These are phyloP conservation scores for Leccinum broughii DNA, from an alignment of 768 basidiomycete species.

Conservation along the genomic window DNA sequence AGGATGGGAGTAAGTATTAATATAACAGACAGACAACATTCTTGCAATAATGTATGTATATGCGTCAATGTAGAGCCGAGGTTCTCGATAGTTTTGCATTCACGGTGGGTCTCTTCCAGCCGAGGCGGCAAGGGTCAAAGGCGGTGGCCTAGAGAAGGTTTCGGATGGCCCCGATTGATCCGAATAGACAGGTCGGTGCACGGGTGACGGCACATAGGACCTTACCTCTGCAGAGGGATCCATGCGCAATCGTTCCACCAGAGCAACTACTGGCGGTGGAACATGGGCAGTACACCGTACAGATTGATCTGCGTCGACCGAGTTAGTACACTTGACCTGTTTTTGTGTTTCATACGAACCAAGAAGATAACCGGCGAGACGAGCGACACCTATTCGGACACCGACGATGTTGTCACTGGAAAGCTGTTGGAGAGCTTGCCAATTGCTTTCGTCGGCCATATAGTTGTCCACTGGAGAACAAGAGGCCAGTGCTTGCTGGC, in stretches of 20 bases:
- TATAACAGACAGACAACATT: constrained; percentile 17
- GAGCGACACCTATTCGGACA: constrained; percentile 84
- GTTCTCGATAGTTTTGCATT: constrained; percentile 6
- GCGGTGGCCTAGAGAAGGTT: constrained; percentile 42
- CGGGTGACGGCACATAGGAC: constrained; percentile 51
- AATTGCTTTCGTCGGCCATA: constrained; percentile 42
- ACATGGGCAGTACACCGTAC: constrained; percentile 19
- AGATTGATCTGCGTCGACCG: constrained; percentile 15
- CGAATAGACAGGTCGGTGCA: constrained; percentile 15
- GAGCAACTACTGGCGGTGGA: constrained; percentile 37
- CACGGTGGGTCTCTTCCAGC: constrained; percentile 14
- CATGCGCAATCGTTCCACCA: constrained; percentile 48
- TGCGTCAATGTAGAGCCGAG: background rate
- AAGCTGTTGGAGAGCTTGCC: constrained; percentile 56
- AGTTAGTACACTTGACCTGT: constrained; percentile 9
- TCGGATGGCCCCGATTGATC: constrained; percentile 27
- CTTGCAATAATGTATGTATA: constrained; percentile 29
- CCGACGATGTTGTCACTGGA: constrained; percentile 72
- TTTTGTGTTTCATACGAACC: constrained; percentile 43
- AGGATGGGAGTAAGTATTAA: constrained; percentile 19
- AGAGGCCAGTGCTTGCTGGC: constrained; percentile 58
- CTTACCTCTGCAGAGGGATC: constrained; percentile 64
- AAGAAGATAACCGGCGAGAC: constrained; percentile 57
- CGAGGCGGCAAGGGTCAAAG: constrained; percentile 10
- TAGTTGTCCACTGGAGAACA: constrained; percentile 37